phyloP scores from a whole-genome alignment of 2,329 filamentous ascomycete species.

The Exophiala calicioides region DNA sequence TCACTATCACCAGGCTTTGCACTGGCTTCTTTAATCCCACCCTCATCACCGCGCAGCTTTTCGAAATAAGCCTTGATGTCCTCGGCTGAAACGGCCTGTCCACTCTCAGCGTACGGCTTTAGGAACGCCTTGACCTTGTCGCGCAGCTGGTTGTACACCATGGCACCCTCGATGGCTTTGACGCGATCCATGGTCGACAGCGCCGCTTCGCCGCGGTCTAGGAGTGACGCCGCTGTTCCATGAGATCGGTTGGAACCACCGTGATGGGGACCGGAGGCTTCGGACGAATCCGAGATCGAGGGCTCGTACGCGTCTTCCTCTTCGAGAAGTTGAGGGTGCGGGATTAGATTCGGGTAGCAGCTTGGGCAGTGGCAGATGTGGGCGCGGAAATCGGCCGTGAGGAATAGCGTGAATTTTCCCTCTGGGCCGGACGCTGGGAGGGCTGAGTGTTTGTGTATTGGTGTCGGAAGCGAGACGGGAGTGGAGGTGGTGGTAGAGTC shows the following conservation, averaged over 20 bases:
- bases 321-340: slow-evolving; percentile 80
- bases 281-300: slow-evolving; percentile 67
- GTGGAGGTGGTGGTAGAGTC: slow-evolving; percentile 20
- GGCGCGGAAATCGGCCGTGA: slow-evolving; percentile 75
- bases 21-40: slow-evolving; percentile 66
- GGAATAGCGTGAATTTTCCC: slow-evolving; percentile 76
- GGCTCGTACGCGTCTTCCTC: slow-evolving; percentile 95
- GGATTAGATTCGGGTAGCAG: slow-evolving; percentile 74
- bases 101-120: slow-evolving; percentile 89
- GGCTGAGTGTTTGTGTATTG: slow-evolving; percentile 61
- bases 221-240: slow-evolving; percentile 80
- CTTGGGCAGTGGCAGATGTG: slow-evolving; percentile 76
- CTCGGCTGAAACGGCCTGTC: slow-evolving; percentile 83
- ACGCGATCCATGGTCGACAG: slow-evolving; percentile 91
- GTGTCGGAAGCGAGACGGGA: slow-evolving; percentile 9
- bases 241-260: slow-evolving; percentile 54
- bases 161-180: slow-evolving; percentile 89
- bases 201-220: slow-evolving; percentile 89
- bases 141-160: slow-evolving; percentile 96
- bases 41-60: slow-evolving; percentile 83
- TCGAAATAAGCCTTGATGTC: slow-evolving; percentile 98
- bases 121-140: slow-evolving; percentile 96
- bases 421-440: slow-evolving; percentile 58
- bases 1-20: slow-evolving; percentile 30
- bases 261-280: too few relatives aligned